Evolutionary conservation across 177 flowering plant species (phyloP).

Genomic region (Telopea speciosissima): DNA sequence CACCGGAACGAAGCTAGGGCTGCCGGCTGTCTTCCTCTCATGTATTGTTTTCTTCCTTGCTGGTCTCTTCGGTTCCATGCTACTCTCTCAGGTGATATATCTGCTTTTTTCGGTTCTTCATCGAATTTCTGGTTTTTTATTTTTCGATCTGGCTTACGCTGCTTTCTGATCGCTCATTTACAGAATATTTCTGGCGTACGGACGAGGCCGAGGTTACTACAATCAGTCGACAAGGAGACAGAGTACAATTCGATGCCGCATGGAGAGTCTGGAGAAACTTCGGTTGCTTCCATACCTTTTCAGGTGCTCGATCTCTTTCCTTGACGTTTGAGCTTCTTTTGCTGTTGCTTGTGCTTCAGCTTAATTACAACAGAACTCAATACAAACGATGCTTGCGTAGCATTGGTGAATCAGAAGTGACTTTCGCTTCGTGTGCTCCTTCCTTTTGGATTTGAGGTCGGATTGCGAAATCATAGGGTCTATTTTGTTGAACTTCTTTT

Average conservation of each 20-base stretch:
- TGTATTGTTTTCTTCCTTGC: conserved; percentile 60
- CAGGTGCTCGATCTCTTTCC: conserved; percentile 38
- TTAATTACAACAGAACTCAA: background rate
- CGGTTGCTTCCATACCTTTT: conserved; percentile 47
- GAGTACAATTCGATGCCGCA: conserved; percentile 26
- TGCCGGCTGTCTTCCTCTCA: conserved; percentile 39
- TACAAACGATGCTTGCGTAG: background rate
- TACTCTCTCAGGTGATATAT: conserved; percentile 44
- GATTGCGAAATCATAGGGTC: background rate
- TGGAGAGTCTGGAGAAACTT: conserved; percentile 68
- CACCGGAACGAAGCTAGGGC: conserved; percentile 31
- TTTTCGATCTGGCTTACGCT: background rate
- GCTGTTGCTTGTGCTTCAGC: background rate
- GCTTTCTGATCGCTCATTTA: background rate
- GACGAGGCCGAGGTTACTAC: conserved; percentile 29
- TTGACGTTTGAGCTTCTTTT: background rate
- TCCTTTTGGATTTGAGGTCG: background rate
- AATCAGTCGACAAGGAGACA: conserved; percentile 14
- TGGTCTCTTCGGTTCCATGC: conserved; percentile 55
- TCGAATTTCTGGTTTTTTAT: background rate
- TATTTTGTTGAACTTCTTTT: background rate
- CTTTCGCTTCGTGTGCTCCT: background rate
- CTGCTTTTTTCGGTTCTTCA: background rate
- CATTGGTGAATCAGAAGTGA: background rate
- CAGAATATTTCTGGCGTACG: conserved; percentile 23